Conservation (phyloP, 2,329 filamentous ascomycete species). For the Cordyceps cicadae region DNA sequence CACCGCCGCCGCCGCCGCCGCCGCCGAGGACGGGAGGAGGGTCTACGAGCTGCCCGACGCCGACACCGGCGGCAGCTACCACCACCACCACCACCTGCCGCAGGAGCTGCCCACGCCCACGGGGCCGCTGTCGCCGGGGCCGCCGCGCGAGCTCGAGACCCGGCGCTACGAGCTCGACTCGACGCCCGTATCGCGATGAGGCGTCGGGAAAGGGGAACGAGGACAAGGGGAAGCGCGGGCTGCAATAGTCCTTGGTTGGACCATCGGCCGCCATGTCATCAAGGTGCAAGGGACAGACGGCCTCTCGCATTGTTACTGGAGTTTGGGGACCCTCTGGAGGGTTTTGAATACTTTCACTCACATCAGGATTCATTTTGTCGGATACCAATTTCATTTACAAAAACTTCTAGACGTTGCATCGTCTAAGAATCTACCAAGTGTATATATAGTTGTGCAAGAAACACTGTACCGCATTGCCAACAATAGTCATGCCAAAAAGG, state of each 20-base stretch:
- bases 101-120: conserved; percentile 11
- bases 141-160: background rate
- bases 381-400: conserved; percentile 12
- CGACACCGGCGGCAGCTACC: background rate
- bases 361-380: background rate
- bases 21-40: background rate
- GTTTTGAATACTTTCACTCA: background rate
- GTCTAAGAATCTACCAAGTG: background rate
- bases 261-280: background rate
- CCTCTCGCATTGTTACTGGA: background rate
- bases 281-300: background rate
- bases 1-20: background rate
- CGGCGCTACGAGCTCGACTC: conserved; percentile 13
- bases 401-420: background rate
- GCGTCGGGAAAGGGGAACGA: background rate
- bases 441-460: background rate
- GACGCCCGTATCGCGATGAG: background rate
- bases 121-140: conserved; percentile 3
- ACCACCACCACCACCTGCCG: background rate
- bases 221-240: too few relatives aligned
- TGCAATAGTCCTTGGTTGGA: too few relatives aligned
- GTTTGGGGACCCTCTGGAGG: background rate
- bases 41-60: background rate
- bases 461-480: background rate
- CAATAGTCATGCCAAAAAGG: background rate